Base-by-base conservation (phyloP, 208 protist species). In the Acanthamoeba sp. region DNA sequence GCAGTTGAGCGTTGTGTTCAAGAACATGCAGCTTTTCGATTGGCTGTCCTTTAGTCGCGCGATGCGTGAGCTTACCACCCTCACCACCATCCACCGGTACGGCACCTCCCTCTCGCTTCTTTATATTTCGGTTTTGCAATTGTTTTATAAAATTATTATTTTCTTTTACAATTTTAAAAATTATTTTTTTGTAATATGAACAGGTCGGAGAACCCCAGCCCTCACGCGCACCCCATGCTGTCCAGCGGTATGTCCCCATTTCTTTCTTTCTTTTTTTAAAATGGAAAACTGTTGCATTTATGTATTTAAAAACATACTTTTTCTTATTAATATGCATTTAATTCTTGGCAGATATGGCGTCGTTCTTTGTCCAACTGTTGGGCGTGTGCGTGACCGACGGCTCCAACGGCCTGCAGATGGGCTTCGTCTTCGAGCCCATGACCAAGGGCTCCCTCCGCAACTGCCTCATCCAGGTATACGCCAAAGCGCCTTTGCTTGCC, bases 361-460 rank as follows among this genome's bases (percentile, higher is more conserved):
- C 69, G 16, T 80, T 20, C 42, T 80, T 80, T 22, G n/a, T 80
- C 0, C 69, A 80, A 22, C 29, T 80, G 69, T 45, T 80, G 36
- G 69, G 69, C 14, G 69, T 80, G 14, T 45, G 34, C 29, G 69
- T 80, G 29, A 80, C 69, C 36, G 69, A 80, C n/a, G 69, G 69
- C 14, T 80, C 69, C 16, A 80, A 80, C 36, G 69, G 69, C n/a
- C 69, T 80, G 36, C 69, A 80, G 36, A 80, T 80, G 69, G 69
- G 69, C 27, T 80, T 80, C 6, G 69, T 80, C 20, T 80, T 80
- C 36, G 69, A 80, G 36, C 69, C 69, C 4, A 80, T 80, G 69
- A 80, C 69, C 69, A 80, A 80, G n/a, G 69, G 69, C 36, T 80
- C 69, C 69, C 69, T 80, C n/a, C 69, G 69, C 36, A 80, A 80